Conservation (phyloP, 2,329 filamentous ascomycete genomes). For the Ascochyta rabiei region DNA sequence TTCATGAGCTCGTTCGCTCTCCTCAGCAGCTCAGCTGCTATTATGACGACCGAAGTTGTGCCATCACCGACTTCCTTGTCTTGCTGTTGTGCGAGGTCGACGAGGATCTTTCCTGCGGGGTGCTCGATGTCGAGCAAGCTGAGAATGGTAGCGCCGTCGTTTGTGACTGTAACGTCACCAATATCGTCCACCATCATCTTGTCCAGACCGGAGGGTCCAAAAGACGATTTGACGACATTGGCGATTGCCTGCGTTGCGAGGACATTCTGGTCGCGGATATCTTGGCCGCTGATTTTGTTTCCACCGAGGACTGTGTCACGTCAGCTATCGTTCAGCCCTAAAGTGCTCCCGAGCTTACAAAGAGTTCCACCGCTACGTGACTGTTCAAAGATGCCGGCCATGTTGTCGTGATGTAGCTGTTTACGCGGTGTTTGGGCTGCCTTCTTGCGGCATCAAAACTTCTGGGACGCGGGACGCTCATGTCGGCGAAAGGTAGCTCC, state of each 20-base stretch:
- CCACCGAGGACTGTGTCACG: slow-evolving; percentile 76
- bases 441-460: slow-evolving; percentile 37
- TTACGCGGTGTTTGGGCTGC: slow-evolving; percentile 39
- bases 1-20: slow-evolving; percentile 98
- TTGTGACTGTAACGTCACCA: slow-evolving; percentile 98
- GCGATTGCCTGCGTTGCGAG: slow-evolving; percentile 95
- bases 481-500: slow-evolving; percentile 33
- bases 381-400: slow-evolving; percentile 97
- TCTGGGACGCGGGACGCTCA: slow-evolving; percentile 19
- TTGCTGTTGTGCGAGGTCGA: slow-evolving; percentile 96
- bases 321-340: slow-evolving; percentile 27
- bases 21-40: slow-evolving; percentile 91
- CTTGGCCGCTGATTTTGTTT: slow-evolving; percentile 94
- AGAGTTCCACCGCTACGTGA: slow-evolving; percentile 90
- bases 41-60: slow-evolving; percentile 96
- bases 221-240: slow-evolving; percentile 99
- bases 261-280: slow-evolving; percentile 98
- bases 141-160: slow-evolving; percentile 97
- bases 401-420: slow-evolving; percentile 53
- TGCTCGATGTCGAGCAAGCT: slow-evolving; percentile 96
- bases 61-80: slow-evolving; percentile 99
- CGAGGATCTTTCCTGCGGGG: slow-evolving; percentile 96
- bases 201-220: slow-evolving; percentile 93
- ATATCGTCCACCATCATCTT: slow-evolving; percentile 99
- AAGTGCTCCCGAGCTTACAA: slow-evolving; percentile 60